Percentiles rank a stretch among this genome's conserved stretches.
These are phyloP conservation scores for Sungouiozyma ichnusensis DNA, from an alignment of 805 yeast species.

Conservation along the genomic window DNA sequence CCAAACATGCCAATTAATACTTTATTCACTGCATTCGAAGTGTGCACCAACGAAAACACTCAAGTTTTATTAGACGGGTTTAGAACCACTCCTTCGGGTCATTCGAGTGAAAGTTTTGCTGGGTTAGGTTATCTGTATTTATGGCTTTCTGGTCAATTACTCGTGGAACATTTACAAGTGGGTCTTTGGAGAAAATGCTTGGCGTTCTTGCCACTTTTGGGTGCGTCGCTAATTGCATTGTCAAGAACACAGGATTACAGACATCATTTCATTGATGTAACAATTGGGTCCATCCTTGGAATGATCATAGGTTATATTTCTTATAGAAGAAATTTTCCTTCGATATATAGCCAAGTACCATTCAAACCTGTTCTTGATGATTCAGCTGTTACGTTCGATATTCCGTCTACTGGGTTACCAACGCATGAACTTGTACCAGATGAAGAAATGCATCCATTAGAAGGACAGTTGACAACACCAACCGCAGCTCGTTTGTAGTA, in stretches of 20 bases:
- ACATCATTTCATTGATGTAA: slow-evolving; percentile 82
- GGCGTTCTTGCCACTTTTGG: slow-evolving; percentile 44
- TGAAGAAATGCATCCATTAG: slow-evolving; percentile 16
- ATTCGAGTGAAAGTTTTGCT: slow-evolving; percentile 60
- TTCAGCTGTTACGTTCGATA: slow-evolving; percentile 29
- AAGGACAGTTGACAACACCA: too few species aligned
- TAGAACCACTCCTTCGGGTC: slow-evolving; percentile 78
- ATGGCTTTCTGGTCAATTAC: slow-evolving; percentile 61
- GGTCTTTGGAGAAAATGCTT: slow-evolving; percentile 58
- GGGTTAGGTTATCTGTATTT: slow-evolving; percentile 53
- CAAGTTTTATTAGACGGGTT: slow-evolving; percentile 52
- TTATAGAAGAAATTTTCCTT: slow-evolving; percentile 34
- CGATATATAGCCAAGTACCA: slow-evolving; percentile 24
- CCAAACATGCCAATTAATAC: slow-evolving; percentile 44
- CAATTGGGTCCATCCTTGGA: slow-evolving; percentile 66
- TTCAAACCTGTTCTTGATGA: slow-evolving; percentile 35
- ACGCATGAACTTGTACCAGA: slow-evolving; percentile 6
- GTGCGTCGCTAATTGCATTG: slow-evolving; percentile 70
- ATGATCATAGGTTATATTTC: slow-evolving; percentile 39
- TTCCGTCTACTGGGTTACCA: slow-evolving; percentile 4
- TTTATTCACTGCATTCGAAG: slow-evolving; percentile 51
- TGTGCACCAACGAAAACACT: slow-evolving; percentile 45
- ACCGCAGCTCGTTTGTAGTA: too few species aligned
- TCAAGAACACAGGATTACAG: slow-evolving; percentile 87
- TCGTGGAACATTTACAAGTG: slow-evolving; percentile 35